Conservation (phyloP, 306 rosid genomes). For the Rubus parviflorus region DNA sequence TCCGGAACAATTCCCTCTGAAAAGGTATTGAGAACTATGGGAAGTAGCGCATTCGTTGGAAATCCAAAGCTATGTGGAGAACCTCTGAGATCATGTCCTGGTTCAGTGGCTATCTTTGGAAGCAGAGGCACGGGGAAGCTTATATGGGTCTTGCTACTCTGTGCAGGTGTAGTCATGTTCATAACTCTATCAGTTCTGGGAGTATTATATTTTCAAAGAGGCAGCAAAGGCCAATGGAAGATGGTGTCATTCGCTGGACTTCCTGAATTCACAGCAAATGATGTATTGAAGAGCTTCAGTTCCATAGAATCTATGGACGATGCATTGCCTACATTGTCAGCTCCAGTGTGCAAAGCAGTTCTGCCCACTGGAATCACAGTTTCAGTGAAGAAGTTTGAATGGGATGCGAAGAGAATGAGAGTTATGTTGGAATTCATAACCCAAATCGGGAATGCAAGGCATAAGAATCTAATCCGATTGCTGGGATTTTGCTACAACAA, state of each 20-base stretch:
- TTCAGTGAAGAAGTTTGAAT: conserved; percentile 69
- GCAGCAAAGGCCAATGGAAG: conserved; percentile 64
- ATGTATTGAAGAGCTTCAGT: conserved; percentile 67
- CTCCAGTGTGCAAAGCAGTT: conserved; percentile 59
- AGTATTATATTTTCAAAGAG: conserved; percentile 44
- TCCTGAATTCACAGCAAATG: conserved; percentile 81
- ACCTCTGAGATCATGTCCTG: conserved; percentile 67
- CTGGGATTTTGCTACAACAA: conserved; percentile 79
- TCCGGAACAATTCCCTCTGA: conserved; percentile 82
- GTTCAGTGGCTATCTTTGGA: conserved; percentile 52
- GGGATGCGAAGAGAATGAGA: conserved; percentile 52
- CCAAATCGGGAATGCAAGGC: conserved; percentile 69
- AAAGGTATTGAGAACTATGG: conserved; percentile 51
- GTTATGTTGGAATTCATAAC: conserved; percentile 50
- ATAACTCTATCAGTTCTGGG: conserved; percentile 48
- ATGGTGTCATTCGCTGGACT: conserved; percentile 80
- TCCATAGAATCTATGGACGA: conserved; percentile 47
- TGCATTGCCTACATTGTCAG: conserved; percentile 39
- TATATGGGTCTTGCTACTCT: conserved; percentile 49
- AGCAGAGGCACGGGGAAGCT: conserved; percentile 56
- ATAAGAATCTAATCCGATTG: conserved; percentile 61
- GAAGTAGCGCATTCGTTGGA: conserved; percentile 64
- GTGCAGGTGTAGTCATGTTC: conserved; percentile 49
- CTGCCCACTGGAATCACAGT: conserved; percentile 94
- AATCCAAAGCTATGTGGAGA: conserved; percentile 85